A percentile compares a stretch with the other conserved stretches of the same genome.
phyloP scores from a whole-genome alignment of 2,329 filamentous ascomycete genomes.

The Exophiala aquamarina region DNA sequence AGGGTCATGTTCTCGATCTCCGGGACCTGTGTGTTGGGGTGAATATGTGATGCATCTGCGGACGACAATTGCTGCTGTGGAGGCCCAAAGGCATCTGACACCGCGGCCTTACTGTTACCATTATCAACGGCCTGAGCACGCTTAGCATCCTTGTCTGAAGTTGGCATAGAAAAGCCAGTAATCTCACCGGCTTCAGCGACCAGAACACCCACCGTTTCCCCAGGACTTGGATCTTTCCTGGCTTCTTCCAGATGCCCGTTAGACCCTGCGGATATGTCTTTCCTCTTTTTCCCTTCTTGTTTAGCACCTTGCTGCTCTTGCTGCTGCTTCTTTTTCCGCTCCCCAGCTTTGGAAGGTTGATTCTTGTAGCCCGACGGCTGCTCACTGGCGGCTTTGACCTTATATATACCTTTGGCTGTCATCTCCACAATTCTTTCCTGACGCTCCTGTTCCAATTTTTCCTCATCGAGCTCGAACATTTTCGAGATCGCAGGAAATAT shows the following conservation, averaged over 20 bases:
- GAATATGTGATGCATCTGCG: neutral
- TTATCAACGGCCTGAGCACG: slow-evolving; percentile 13
- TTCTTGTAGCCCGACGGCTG: neutral
- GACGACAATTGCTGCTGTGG: no score
- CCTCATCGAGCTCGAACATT: slow-evolving; percentile 45
- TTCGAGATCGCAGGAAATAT: slow-evolving; percentile 57
- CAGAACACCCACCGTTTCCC: neutral
- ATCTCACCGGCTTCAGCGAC: slow-evolving; percentile 10
- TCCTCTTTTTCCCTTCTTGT: neutral
- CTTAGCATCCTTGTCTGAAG: slow-evolving; percentile 14
- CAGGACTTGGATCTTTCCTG: neutral
- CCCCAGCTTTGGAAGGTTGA: neutral
- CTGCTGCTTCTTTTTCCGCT: neutral
- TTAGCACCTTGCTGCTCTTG: neutral
- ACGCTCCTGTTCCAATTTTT: slow-evolving; percentile 23
- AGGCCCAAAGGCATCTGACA: no score
- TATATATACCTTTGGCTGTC: neutral
- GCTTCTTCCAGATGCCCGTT: no score
- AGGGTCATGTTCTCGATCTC: neutral
- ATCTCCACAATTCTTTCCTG: slow-evolving; percentile 7
- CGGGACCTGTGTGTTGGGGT: neutral
- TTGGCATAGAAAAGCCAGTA: neutral
- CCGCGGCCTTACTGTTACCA: no score
- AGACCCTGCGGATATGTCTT: no score
- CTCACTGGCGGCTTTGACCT: neutral